Base-by-base conservation (phyloP, 257 asterid genomes). In the Leonotis leonurus region DNA sequence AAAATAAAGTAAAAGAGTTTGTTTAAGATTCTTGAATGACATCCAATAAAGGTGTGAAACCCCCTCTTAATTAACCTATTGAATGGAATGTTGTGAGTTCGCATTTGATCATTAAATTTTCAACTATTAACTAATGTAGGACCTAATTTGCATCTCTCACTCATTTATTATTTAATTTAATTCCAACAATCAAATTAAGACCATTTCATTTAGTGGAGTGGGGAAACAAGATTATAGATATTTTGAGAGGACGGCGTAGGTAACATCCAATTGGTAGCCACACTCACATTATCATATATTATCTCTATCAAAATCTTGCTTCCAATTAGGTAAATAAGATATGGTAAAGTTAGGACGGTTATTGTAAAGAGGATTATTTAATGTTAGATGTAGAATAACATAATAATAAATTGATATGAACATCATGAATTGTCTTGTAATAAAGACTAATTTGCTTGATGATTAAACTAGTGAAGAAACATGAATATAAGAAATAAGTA, bases 171-270 rank as follows among this genome's bases (percentile, higher is more conserved):
- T 4, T 40, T 16, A 1, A 1, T 6, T 24, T 35, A 26, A 39
- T 26, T 52, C 43, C 20, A 27, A 39, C 6, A 30, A 32, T 33
- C 13, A 43, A 29, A 33, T 8, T 20, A n/a, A 62, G 2, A 20
- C 26, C 10, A 3, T 30, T 61, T 53, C 59, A 43, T 53, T 40
- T 43, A 35, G 32, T 26, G 1, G 6, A 3, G 14, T 1, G 5
- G 7, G 11, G 16, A 29, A 27, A 12, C 20, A 62, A 12, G 14
- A 43, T 26, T 8, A 43, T 0, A 11, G 37, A 11, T 18, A 32
- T 12, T 33, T 45, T 39, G 57, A 53, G 32, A 51, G 64, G 69
- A 51, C 51, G 53, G 33, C 43, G 13, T 46, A 43, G 22, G 51
- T 8, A 64, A 40, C 29, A 65, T 54, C 36, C 43, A 27, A 37